Conservation (phyloP, 345 rosid species). For the Sonneratia caseolaris region DNA sequence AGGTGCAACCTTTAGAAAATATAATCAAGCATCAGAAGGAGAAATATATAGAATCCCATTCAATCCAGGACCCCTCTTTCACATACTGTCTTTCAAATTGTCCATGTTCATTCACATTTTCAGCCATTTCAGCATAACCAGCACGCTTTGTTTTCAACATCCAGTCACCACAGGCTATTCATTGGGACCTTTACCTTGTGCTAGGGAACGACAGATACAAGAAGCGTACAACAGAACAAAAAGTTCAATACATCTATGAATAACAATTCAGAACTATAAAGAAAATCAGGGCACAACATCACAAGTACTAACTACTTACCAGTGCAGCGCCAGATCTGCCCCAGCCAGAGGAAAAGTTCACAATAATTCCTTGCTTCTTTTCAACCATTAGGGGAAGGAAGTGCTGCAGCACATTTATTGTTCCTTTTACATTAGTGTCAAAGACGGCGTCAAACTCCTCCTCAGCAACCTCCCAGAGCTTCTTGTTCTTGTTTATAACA, state of each 20-base stretch:
- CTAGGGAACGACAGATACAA: neutral
- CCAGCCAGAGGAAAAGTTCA: conserved; percentile 95
- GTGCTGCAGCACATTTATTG: conserved; percentile 75
- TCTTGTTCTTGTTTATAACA: conserved; percentile 75
- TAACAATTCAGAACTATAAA: neutral
- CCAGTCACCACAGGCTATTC: neutral
- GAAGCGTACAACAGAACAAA: too few species aligned
- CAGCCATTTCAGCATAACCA: neutral
- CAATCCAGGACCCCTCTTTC: neutral
- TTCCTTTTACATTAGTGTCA: conserved; percentile 83
- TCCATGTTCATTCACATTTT: neutral
- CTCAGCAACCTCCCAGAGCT: conserved; percentile 82
- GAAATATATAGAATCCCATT: neutral
- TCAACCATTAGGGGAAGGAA: conserved; percentile 84
- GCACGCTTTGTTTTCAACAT: neutral
- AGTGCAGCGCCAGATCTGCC: conserved; percentile 95
- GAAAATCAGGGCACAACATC: neutral
- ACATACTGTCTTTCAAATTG: neutral
- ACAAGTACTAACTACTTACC: conserved; percentile 29
- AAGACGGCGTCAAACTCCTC: conserved; percentile 87
- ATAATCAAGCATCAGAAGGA: neutral
- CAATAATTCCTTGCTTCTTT: conserved; percentile 66
- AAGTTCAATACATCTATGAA: too few species aligned
- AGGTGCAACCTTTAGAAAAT: conserved; percentile 66
- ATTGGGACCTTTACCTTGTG: neutral